Percentiles rank a stretch among this genome's conserved stretches.
Conservation (phyloP, 73 alveolate species). For the Effrenium voratum region DNA sequence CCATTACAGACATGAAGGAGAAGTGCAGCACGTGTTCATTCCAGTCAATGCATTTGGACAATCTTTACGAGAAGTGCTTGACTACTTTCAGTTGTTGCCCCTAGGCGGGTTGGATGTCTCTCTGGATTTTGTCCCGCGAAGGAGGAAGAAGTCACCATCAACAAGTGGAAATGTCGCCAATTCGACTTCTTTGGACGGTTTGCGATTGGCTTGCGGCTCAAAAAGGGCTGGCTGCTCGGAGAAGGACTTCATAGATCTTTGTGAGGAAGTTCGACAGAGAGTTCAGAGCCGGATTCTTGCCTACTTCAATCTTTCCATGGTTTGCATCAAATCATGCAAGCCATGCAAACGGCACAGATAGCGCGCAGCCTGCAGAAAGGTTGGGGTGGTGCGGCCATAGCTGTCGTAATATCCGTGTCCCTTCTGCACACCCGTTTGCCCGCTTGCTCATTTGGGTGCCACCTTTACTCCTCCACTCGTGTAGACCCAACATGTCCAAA, state of each 20-base stretch:
- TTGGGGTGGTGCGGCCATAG: no score
- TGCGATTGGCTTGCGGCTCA: background rate
- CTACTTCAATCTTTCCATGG: no score
- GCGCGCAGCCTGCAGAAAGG: no score
- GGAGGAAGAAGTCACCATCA: background rate
- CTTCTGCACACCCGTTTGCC: no score
- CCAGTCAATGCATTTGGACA: background rate
- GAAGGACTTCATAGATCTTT: background rate
- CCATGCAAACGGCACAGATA: no score
- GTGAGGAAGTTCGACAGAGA: background rate
- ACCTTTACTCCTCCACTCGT: no score
- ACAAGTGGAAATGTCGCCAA: background rate
- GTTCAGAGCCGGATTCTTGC: no score
- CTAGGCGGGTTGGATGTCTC: background rate
- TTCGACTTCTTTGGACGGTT: background rate
- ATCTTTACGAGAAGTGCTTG: background rate
- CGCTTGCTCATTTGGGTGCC: no score
- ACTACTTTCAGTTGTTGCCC: background rate
- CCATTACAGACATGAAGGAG: background rate
- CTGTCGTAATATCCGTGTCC: no score
- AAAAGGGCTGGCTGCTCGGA: background rate
- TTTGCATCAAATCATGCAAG: no score
- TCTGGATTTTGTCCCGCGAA: background rate
- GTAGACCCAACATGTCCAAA: no score
- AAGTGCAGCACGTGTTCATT: background rate